A percentile compares a stretch with the other conserved stretches of the same genome.
These are phyloP conservation scores for Linum tenue DNA, from an alignment of 345 rosid genomes.

Conservation along the genomic window DNA sequence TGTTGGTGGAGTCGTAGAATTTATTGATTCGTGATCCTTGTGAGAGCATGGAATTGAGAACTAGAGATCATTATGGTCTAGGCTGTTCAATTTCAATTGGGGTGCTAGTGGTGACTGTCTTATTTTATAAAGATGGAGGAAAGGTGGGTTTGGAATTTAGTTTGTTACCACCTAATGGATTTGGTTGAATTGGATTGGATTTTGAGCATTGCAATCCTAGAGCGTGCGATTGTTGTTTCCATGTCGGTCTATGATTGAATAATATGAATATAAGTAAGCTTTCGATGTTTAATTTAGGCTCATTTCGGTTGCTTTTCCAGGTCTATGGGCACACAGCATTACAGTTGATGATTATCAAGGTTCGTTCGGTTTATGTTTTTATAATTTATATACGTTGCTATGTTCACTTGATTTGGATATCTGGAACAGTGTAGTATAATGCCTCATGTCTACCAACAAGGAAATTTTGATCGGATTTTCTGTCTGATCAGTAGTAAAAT, in stretches of 20 bases:
- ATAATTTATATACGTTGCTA: background rate
- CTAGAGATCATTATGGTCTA: no score
- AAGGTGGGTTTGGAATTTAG: background rate
- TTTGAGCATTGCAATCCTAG: background rate
- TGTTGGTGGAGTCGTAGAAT: background rate
- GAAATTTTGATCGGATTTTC: no score
- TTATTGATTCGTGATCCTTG: background rate
- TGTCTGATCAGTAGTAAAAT: no score
- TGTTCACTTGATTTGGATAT: no score
- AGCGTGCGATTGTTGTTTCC: background rate
- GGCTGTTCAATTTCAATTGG: no score
- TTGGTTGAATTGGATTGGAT: background rate
- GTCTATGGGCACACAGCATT: conserved; percentile 47
- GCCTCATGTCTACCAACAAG: no score
- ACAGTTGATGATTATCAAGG: conserved; percentile 95
- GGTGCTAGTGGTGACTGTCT: no score
- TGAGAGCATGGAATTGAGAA: background rate
- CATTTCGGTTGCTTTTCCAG: conserved; percentile 30
- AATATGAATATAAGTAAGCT: background rate
- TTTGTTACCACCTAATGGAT: background rate
- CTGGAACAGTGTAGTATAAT: no score
- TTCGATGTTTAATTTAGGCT: background rate
- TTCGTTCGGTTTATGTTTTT: conserved; percentile 17
- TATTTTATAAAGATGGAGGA: no score
- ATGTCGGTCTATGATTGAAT: background rate